A percentile compares a stretch with the other conserved stretches of the same genome.
Conservation (phyloP, 129 eudicot species). For the Centaurea solstitialis region DNA sequence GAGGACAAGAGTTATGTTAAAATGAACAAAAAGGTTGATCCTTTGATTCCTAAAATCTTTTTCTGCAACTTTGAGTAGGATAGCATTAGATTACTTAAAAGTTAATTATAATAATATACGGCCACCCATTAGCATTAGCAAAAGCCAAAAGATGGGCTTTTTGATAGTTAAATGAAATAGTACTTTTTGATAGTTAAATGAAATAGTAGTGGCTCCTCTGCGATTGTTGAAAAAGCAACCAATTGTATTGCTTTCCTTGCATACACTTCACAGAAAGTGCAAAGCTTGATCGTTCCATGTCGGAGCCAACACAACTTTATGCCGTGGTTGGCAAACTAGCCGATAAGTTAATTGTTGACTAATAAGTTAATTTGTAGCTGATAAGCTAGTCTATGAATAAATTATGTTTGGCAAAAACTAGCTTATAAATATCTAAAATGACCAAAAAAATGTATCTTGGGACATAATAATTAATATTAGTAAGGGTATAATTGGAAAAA, state of each 20-base stretch:
- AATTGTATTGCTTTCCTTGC: conserved; percentile 17
- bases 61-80: conserved; percentile 35
- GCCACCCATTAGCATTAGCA: conserved; percentile 32
- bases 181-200: conserved; percentile 30
- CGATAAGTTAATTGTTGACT: no score
- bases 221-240: conserved; percentile 16
- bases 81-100: conserved; percentile 25
- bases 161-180: conserved; percentile 24
- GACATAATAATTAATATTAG: no score
- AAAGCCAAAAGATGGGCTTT: conserved; percentile 24
- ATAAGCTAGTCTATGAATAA: no score
- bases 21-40: conserved; percentile 12
- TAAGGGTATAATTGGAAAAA: no score
- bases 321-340: no score
- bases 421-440: no score
- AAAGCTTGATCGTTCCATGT: conserved; percentile 19
- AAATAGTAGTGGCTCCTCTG: background rate
- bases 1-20: conserved; percentile 15
- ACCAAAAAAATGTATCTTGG: no score
- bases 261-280: conserved; percentile 17
- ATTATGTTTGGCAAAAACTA: no score
- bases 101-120: conserved; percentile 11
- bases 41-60: conserved; percentile 35
- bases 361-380: no score
- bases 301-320: background rate